phyloP scores from a whole-genome alignment of 2,329 filamentous ascomycete species.

The Fusarium nisikadoi region DNA sequence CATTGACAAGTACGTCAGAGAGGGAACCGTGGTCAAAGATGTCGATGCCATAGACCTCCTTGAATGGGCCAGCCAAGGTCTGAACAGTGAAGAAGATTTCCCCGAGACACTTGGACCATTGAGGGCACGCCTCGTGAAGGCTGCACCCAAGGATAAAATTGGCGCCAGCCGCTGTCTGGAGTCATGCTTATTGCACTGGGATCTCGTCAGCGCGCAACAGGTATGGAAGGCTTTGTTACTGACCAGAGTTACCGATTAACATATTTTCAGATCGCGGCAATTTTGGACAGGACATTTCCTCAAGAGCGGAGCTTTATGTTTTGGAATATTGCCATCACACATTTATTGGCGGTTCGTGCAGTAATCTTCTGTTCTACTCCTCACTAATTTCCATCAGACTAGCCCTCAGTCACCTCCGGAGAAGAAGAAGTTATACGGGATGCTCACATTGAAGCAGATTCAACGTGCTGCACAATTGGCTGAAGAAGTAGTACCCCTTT shows the following conservation, averaged over 20 bases:
- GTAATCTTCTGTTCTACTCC: neutral
- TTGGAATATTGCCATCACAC: constrained; percentile 65
- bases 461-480: constrained; percentile 60
- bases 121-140: constrained; percentile 63
- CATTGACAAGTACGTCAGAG: constrained; percentile 59
- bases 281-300: constrained; percentile 62
- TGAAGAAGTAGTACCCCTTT: constrained; percentile 54
- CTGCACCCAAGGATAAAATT: constrained; percentile 59
- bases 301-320: constrained; percentile 62
- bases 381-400: constrained; percentile 48
- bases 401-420: constrained; percentile 59
- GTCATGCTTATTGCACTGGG: constrained; percentile 65
- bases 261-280: constrained; percentile 59
- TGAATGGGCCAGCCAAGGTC: constrained; percentile 62
- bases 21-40: constrained; percentile 60
- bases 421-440: constrained; percentile 63
- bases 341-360: constrained; percentile 62
- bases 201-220: constrained; percentile 67
- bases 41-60: constrained; percentile 63
- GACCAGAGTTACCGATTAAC: constrained; percentile 5
- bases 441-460: constrained; percentile 62
- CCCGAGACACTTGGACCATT: constrained; percentile 61
- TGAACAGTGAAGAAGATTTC: constrained; percentile 55
- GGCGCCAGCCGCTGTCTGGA: constrained; percentile 59
- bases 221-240: constrained; percentile 46